Evolutionary conservation across 805 yeast species (phyloP).

Genomic region (Suhomyces canberraensis): DNA sequence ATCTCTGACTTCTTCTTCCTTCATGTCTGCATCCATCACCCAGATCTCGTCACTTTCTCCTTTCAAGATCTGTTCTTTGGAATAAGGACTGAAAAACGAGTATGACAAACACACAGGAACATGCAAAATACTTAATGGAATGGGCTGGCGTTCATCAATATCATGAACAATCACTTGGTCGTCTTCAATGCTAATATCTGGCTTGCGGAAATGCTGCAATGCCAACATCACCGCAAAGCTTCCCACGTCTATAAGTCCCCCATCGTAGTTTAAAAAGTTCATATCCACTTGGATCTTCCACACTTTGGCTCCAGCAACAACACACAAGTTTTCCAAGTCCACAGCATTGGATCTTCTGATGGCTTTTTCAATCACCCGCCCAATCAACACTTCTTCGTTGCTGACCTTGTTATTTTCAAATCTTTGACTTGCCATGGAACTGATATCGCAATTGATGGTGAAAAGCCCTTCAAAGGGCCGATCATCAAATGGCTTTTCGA

Average conservation of each 20-base stretch:
- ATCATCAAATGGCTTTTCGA: slow-evolving; percentile 79
- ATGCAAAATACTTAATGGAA: slow-evolving; percentile 79
- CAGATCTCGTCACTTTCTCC: slow-evolving; percentile 60
- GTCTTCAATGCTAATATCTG: slow-evolving; percentile 67
- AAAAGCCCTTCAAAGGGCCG: slow-evolving; percentile 93
- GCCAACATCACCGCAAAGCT: slow-evolving; percentile 90
- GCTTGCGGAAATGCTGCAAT: slow-evolving; percentile 75
- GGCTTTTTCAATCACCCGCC: slow-evolving; percentile 86
- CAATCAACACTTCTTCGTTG: slow-evolving; percentile 78
- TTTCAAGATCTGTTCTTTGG: slow-evolving; percentile 65
- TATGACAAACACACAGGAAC: slow-evolving; percentile 88
- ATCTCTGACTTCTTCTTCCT: slow-evolving; percentile 73
- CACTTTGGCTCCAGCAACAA: slow-evolving; percentile 84
- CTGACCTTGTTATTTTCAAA: slow-evolving; percentile 72
- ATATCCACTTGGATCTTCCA: slow-evolving; percentile 92
- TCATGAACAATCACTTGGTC: slow-evolving; percentile 66
- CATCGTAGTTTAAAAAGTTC: slow-evolving; percentile 86
- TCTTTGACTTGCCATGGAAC: slow-evolving; percentile 85
- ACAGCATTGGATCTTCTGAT: slow-evolving; percentile 86
- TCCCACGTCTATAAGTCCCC: slow-evolving; percentile 86
- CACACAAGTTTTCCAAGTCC: slow-evolving; percentile 87
- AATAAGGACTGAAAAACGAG: slow-evolving; percentile 73
- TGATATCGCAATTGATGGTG: slow-evolving; percentile 76
- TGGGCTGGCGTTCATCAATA: slow-evolving; percentile 78
- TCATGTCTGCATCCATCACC: slow-evolving; percentile 69